Evolutionary conservation across 331 rosid species (phyloP).

Genomic region (Prunus yedoensis): DNA sequence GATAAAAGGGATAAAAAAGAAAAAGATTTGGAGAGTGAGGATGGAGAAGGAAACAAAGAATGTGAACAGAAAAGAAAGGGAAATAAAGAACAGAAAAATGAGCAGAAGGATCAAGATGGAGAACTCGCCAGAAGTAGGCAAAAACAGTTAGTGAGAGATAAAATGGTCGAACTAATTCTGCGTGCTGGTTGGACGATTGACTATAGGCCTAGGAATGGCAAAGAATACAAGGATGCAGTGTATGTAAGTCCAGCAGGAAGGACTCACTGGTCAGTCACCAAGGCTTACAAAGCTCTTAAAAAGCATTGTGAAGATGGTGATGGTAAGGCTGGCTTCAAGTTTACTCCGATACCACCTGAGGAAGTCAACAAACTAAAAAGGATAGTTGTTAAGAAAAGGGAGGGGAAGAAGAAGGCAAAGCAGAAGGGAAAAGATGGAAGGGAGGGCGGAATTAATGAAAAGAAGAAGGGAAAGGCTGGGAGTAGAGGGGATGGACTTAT

Average conservation of each 20-base stretch:
- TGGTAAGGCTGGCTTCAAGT: conserved; percentile 59
- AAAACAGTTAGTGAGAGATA: conserved; percentile 63
- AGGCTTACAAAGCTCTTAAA: conserved; percentile 76
- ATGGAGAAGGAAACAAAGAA: conserved; percentile 11
- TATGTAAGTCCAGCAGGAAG: conserved; percentile 68
- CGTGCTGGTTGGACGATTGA: conserved; percentile 92
- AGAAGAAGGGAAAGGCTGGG: conserved; percentile 24
- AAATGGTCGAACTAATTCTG: conserved; percentile 52
- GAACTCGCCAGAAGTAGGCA: conserved; percentile 25
- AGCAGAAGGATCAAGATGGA: conserved; percentile 16
- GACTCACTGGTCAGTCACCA: conserved; percentile 96
- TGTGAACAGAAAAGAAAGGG: conserved; percentile 5
- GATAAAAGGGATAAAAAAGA: conserved; percentile 26
- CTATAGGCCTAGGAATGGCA: conserved; percentile 63
- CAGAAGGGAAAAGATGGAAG: neutral
- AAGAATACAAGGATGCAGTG: conserved; percentile 69
- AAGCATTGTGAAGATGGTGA: conserved; percentile 57
- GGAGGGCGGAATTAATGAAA: neutral
- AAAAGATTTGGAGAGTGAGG: conserved; percentile 30
- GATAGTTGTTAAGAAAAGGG: conserved; percentile 39
- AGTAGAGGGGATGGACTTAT: conserved; percentile 20
- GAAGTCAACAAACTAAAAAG: conserved; percentile 54
- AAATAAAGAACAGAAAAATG: conserved; percentile 7
- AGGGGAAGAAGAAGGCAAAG: neutral
- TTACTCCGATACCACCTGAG: conserved; percentile 64